Base-by-base conservation (phyloP, 2,329 filamentous ascomycete species). In the Xylaria sp. region DNA sequence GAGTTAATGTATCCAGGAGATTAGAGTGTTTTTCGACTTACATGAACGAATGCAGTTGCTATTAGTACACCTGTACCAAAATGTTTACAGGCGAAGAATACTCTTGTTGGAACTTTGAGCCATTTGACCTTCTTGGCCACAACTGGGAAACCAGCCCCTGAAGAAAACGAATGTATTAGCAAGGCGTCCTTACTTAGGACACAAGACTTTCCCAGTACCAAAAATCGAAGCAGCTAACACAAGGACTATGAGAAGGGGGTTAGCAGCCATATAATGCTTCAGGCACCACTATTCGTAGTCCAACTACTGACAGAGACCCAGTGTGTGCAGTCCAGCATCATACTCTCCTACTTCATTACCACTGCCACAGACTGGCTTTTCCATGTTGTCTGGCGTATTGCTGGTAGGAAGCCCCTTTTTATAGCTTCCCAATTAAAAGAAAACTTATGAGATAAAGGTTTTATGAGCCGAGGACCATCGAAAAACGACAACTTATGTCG, bases 51-150 rank as follows among this genome's bases (percentile, higher is more conserved):
- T 2, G 91, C 91, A 1, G 91, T 93, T 31, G 91, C 90, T 66
- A 93, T 87, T 46, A 93, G 82, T 20, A 93, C 91, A 69, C 91
- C 91, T 0, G 91, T 93, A 77, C 91, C 89, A 71, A 91, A 91
- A 74, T 90, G 88, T 73, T 90, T 90, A 79, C 86, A 89, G 64
- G 87, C 85, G 76, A 90, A 90, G 78, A 90, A 89, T 39, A 88
- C 76, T 71, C 83, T 85, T 1, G 85, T 80, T 0, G 87, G 86
- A 9, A 89, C 85, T 78, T 86, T 88, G 75, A 90, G 79, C 84
- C 86, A 87, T 64, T 79, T 85, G 73, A 89, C 79, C 77, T 88
- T 89, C 79, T 86, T 86, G 3, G 84, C 84, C 3, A 83, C 80
- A 8, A 87, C 85, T 4, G 85, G 85, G 66, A 87, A 87, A 2